Percentiles rank a stretch among this genome's conserved stretches.
These are phyloP conservation scores for Aeminium ludgeri DNA, from an alignment of 495 filamentous ascomycete species.

Conservation along the genomic window DNA sequence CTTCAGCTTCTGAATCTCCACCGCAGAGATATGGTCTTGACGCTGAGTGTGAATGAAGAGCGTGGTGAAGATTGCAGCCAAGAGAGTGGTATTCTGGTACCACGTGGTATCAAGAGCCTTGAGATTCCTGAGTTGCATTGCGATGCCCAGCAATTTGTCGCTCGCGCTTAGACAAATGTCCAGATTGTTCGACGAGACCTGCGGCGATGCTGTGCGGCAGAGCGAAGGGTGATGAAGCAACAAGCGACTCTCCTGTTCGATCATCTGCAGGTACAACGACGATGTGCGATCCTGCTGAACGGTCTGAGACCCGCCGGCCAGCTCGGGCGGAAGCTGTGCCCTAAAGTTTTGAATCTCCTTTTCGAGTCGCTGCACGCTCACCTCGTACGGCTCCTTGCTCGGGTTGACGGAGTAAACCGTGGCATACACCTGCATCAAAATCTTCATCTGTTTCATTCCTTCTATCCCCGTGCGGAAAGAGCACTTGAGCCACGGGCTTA, in stretches of 20 bases:
- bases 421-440: constrained; percentile 54
- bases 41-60: constrained; percentile 54
- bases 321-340: constrained; percentile 38
- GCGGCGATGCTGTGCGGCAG: constrained; percentile 40
- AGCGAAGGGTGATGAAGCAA: constrained; percentile 56
- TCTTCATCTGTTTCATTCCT: constrained; percentile 39
- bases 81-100: constrained; percentile 53
- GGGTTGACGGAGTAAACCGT: constrained; percentile 50
- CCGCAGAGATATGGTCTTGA: constrained; percentile 35
- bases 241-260: constrained; percentile 31
- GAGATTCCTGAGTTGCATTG: constrained; percentile 40
- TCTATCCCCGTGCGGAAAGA: constrained; percentile 46
- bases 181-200: constrained; percentile 47
- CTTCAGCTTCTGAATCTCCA: constrained; percentile 38
- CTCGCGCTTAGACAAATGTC: constrained; percentile 50
- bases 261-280: constrained; percentile 31
- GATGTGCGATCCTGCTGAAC: constrained; percentile 35
- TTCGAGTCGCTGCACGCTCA: constrained; percentile 45
- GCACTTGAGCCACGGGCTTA: constrained; percentile 37
- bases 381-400: constrained; percentile 39
- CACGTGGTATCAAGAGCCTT: constrained; percentile 67
- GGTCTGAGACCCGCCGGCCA: constrained; percentile 29
- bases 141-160: constrained; percentile 41
- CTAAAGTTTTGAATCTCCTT: constrained; percentile 37
- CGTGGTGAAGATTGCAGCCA: constrained; percentile 55